These are phyloP conservation scores for Saitozyma podzolica DNA, from an alignment of 768 basidiomycete species.

Conservation along the genomic window DNA sequence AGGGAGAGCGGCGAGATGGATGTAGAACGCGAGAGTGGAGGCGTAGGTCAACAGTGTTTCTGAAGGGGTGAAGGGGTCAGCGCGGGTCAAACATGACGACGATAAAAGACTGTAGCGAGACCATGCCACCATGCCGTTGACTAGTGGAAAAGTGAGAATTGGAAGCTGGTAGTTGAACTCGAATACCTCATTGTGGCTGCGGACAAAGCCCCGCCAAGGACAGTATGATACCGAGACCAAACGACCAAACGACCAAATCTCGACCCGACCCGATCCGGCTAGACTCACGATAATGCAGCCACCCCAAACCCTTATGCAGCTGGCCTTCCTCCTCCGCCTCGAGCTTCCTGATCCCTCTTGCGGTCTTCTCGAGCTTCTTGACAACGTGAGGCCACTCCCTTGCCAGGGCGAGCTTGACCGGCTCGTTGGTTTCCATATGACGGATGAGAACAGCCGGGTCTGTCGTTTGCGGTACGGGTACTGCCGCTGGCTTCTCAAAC, in stretches of 20 bases:
- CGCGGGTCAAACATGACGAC: too few species aligned
- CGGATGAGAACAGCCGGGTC: constrained; percentile 34
- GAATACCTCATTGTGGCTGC: too few species aligned
- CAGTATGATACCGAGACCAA: neutral
- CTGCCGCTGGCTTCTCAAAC: constrained; percentile 4
- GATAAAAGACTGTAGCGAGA: too few species aligned
- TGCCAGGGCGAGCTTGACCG: constrained; percentile 48
- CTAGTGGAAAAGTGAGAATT: too few species aligned
- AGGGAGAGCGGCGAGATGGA: constrained; percentile 70
- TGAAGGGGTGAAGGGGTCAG: constrained; percentile 55
- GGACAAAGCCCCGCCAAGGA: neutral
- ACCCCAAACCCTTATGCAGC: constrained; percentile 45
- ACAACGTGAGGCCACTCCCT: constrained; percentile 51
- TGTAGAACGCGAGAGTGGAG: constrained; percentile 86
- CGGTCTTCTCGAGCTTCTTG: constrained; percentile 44
- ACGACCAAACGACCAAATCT: neutral
- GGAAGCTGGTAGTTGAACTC: too few species aligned
- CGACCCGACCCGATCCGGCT: neutral
- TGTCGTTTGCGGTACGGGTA: constrained; percentile 30
- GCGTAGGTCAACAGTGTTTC: constrained; percentile 88
- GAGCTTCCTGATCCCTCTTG: constrained; percentile 47
- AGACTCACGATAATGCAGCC: constrained; percentile 78
- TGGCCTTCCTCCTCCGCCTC: constrained; percentile 35
- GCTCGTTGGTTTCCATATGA: constrained; percentile 45
- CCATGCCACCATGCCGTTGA: too few species aligned